Evolutionary conservation across 768 basidiomycete species (phyloP), one percentile per base, ranked within the genome.

Genomic region (Ramaria rubella): DNA sequence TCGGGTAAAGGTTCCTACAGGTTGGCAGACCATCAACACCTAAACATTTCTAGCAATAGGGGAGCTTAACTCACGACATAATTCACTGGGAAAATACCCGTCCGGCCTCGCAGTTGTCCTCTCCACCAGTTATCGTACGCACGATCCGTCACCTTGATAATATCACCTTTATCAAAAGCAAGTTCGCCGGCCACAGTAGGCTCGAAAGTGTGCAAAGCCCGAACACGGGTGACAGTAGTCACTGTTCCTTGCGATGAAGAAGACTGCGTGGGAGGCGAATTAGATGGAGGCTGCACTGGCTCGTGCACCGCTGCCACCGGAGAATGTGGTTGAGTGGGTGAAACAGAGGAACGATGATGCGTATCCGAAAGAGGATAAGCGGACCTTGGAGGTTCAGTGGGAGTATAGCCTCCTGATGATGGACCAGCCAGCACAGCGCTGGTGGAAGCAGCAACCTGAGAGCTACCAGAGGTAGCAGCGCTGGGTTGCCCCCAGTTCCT

Each of bases 61-160:
- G n/a, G n/a, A n/a, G 33, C 19, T 33, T 34, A 49, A 78, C 86
- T 6, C 63, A 90, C 91, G 63, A 97, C 92, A 73, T 97, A 96
- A 68, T 95, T 96, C 19, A 95, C 91, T 0, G 95, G 95, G 70
- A 98, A 97, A 46, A 98, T 98, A 43, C 93, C 93, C 2, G 93
- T 92, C 57, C 89, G 75, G 0, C 91, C 94, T 65, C 84, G 88
- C 44, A 94, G 69, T 62, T 96, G 93, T 1, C 95, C 95, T 23
- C 91, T 73, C 92, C 94, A 97, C 95, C 95, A 98, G 67, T 96
- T 93, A 63, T 90, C 87, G 70, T 95, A 95, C 23, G 86, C 87
- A 24, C 92, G 82, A 68, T 96, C 93, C 23, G 97, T 85, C 14
- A 98, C 94, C 65, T 93, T 92, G 75, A 97, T 93, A 45, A 95